These are phyloP conservation scores for Talaromyces sp. DNA, from an alignment of 2,329 filamentous ascomycete genomes.

Conservation along the genomic window DNA sequence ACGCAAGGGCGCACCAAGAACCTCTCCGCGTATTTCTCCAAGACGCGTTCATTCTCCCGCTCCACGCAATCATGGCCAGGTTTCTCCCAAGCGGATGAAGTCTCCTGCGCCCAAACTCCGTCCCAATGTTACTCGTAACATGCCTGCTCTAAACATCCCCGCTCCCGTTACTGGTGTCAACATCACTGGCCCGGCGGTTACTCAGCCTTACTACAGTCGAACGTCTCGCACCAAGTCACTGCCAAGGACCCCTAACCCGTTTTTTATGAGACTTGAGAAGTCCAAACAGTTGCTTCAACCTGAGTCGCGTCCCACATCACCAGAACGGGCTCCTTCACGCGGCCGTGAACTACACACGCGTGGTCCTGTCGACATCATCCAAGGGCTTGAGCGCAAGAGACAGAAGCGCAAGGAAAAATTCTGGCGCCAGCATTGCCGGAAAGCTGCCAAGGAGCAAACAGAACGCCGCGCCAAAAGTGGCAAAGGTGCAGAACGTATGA, in stretches of 20 bases:
- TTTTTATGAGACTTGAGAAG: constrained; percentile 43
- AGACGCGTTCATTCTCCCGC: constrained; percentile 55
- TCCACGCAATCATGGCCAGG: constrained; percentile 55
- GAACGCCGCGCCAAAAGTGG: constrained; percentile 68
- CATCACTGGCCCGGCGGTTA: constrained; percentile 53
- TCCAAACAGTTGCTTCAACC: constrained; percentile 25
- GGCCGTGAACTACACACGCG: constrained; percentile 63
- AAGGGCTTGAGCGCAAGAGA: constrained; percentile 90
- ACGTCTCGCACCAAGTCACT: constrained; percentile 67
- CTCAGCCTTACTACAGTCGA: constrained; percentile 64
- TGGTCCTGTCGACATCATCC: constrained; percentile 96
- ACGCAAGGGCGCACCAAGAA: constrained; percentile 44
- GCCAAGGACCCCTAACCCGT: constrained; percentile 70
- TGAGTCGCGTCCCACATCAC: constrained; percentile 24
- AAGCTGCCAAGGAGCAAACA: constrained; percentile 64
- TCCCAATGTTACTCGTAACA: constrained; percentile 43
- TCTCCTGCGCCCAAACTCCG: constrained; percentile 65
- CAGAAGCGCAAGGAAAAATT: constrained; percentile 91
- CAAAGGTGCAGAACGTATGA: constrained; percentile 88
- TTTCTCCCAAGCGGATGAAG: constrained; percentile 63
- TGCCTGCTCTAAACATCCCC: constrained; percentile 34
- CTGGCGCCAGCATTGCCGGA: constrained; percentile 82
- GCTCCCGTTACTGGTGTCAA: constrained; percentile 47
- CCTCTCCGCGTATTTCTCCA: constrained; percentile 56
- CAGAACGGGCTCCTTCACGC: constrained; percentile 30